phyloP scores from a whole-genome alignment of 2,329 filamentous ascomycete genomes.

The Monosporascus sp. region DNA sequence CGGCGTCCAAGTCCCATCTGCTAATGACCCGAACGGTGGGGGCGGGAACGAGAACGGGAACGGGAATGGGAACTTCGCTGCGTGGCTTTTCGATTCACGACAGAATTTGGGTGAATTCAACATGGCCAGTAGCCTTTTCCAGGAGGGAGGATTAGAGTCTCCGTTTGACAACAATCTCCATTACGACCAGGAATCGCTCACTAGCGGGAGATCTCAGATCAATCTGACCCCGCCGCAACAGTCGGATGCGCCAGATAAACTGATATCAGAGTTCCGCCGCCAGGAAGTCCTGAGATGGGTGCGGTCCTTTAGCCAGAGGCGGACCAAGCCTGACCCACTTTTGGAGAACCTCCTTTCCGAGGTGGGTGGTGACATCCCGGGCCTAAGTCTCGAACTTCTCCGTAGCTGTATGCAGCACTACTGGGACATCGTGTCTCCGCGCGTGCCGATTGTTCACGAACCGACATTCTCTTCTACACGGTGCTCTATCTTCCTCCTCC shows the following conservation, averaged over 20 bases:
- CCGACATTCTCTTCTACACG: constrained; percentile 78
- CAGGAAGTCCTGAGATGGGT: constrained; percentile 41
- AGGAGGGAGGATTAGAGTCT: constrained; percentile 45
- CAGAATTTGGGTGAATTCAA: constrained; percentile 37
- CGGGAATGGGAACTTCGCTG: constrained; percentile 39
- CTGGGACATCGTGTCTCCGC: constrained; percentile 80
- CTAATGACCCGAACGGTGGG: constrained; percentile 24
- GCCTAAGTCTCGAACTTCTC: constrained; percentile 72
- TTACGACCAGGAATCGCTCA: constrained; percentile 46
- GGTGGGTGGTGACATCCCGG: constrained; percentile 37
- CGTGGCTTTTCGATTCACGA: constrained; percentile 47
- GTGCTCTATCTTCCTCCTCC: constrained; percentile 70
- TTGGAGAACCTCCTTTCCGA: constrained; percentile 30
- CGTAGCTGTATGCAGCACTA: constrained; percentile 80
- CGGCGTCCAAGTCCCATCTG: constrained; percentile 27
- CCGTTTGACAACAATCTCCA: constrained; percentile 46
- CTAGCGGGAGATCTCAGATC: constrained; percentile 38
- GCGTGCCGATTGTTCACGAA: constrained; percentile 82
- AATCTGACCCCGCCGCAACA: constrained; percentile 37
- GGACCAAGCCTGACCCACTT: constrained; percentile 33
- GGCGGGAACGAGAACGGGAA: constrained; percentile 19
- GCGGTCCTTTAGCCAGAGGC: constrained; percentile 37
- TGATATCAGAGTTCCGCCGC: constrained; percentile 39
- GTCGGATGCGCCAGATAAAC: constrained; percentile 36
- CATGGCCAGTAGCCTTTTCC: constrained; percentile 39